Evolutionary conservation across 1,139 yeast genomes (phyloP).

Genomic region (Suhomyces ambrosiae): DNA sequence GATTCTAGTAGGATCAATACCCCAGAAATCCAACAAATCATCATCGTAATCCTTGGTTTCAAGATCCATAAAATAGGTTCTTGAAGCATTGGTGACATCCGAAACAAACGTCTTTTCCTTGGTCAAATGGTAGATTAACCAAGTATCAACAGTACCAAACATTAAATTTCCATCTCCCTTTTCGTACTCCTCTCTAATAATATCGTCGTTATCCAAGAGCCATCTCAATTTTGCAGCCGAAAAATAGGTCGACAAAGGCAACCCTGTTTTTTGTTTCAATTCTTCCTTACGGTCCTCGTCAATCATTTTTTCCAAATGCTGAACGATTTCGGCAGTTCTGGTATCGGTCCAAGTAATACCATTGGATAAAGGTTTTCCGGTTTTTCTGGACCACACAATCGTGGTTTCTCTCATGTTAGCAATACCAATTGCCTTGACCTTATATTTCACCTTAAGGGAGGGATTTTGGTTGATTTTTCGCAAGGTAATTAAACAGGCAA

Average conservation of each 20-base stretch:
- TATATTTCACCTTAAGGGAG: conserved; percentile 52
- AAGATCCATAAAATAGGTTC: conserved; percentile 90
- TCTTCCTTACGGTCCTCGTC: conserved; percentile 61
- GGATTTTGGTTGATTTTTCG: conserved; percentile 59
- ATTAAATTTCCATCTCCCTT: conserved; percentile 70
- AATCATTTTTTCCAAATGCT: conserved; percentile 58
- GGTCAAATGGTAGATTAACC: conserved; percentile 88
- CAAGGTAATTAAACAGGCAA: conserved; percentile 61
- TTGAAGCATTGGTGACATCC: conserved; percentile 88
- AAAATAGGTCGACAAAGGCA: conserved; percentile 88
- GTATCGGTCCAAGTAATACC: conserved; percentile 98
- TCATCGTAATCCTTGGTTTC: conserved; percentile 76
- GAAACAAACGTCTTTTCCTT: conserved; percentile 72
- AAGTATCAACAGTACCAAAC: conserved; percentile 94
- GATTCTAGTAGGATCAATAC: conserved; percentile 69
- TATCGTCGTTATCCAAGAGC: conserved; percentile 79
- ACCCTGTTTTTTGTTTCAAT: conserved; percentile 71
- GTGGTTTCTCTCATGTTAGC: conserved; percentile 97
- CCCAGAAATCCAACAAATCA: conserved; percentile 75
- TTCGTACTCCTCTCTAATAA: conserved; percentile 71
- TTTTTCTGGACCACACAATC: conserved; percentile 80
- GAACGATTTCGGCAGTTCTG: conserved; percentile 75
- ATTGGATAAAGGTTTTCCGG: conserved; percentile 81
- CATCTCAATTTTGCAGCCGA: conserved; percentile 90
- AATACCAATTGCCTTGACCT: conserved; percentile 70